These are phyloP conservation scores for Psophocarpus tetragonolobus DNA, from an alignment of 306 rosid species.

Conservation along the genomic window DNA sequence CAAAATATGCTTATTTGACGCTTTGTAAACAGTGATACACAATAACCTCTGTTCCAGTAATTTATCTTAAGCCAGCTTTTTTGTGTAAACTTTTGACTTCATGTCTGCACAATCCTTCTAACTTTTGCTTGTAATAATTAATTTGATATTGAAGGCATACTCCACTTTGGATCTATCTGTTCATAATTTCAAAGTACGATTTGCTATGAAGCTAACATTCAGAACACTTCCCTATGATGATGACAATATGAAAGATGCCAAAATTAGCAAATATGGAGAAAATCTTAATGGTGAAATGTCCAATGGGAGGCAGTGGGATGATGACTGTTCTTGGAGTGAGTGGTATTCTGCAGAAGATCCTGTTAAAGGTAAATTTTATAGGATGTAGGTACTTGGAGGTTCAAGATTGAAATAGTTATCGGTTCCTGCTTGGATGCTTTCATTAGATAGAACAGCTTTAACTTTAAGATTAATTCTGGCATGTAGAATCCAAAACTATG, in stretches of 20 bases:
- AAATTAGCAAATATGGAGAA: slow-evolving; percentile 46
- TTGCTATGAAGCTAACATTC: slow-evolving; percentile 92
- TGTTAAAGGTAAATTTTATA: slow-evolving; percentile 62
- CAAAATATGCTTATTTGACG: slow-evolving; percentile 10
- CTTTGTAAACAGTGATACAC: not conserved
- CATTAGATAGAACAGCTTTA: not conserved
- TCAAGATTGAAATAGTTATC: slow-evolving; percentile 28
- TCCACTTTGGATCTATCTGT: slow-evolving; percentile 76
- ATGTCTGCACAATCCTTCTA: slow-evolving; percentile 15
- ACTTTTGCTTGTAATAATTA: slow-evolving; percentile 33
- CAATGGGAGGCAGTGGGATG: slow-evolving; percentile 85
- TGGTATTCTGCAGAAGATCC: slow-evolving; percentile 99
- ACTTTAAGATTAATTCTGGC: not conserved
- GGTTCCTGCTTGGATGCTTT: slow-evolving; percentile 6
- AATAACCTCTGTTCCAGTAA: not conserved
- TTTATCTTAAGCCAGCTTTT: slow-evolving; percentile 23
- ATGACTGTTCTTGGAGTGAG: slow-evolving; percentile 93
- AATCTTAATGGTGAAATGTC: slow-evolving; percentile 51
- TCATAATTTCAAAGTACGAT: slow-evolving; percentile 78
- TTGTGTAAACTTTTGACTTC: slow-evolving; percentile 28
- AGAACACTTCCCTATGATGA: slow-evolving; percentile 76
- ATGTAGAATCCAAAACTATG: slow-evolving; percentile 23
- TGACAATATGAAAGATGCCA: slow-evolving; percentile 54
- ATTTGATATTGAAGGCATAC: slow-evolving; percentile 75
- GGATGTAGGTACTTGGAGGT: slow-evolving; percentile 26